Conservation (phyloP, 495 filamentous ascomycete species). For the Rostrohypoxylon terebratum region DNA sequence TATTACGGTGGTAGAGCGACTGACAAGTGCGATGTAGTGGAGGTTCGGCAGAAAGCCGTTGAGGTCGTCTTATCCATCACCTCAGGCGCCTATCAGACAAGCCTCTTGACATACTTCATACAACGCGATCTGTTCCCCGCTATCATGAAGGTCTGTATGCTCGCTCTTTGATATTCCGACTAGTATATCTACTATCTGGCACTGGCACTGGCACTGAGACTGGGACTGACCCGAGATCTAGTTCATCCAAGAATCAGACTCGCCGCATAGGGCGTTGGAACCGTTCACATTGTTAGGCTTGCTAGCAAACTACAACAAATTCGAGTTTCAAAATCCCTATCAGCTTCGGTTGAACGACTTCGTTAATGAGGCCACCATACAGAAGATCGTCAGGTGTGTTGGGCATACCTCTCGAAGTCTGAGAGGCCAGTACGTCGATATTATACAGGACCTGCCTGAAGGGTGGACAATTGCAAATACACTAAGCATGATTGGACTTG, state of each 20-base stretch:
- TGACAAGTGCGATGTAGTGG: slow-evolving; percentile 60
- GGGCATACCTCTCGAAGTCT: slow-evolving; percentile 73
- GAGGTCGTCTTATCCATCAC: slow-evolving; percentile 83
- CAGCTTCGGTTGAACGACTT: slow-evolving; percentile 96
- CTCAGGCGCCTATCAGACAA: slow-evolving; percentile 94
- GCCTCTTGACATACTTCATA: slow-evolving; percentile 92
- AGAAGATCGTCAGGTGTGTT: slow-evolving; percentile 81
- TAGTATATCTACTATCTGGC: not conserved
- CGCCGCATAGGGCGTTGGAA: slow-evolving; percentile 69
- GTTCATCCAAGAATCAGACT: slow-evolving; percentile 87
- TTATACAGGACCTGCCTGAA: slow-evolving; percentile 92
- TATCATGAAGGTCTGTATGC: slow-evolving; percentile 82
- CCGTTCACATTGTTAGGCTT: slow-evolving; percentile 87
- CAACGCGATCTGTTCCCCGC: slow-evolving; percentile 94
- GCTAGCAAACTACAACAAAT: slow-evolving; percentile 99
- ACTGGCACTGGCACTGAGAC: no score
- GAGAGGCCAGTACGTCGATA: slow-evolving; percentile 82
- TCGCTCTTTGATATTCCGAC: not conserved
- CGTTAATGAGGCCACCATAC: slow-evolving; percentile 89
- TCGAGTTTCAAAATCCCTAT: slow-evolving; percentile 98
- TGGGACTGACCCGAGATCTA: slow-evolving; percentile 51
- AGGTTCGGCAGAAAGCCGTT: slow-evolving; percentile 81
- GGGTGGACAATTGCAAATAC: slow-evolving; percentile 87
- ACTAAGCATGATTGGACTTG: slow-evolving; percentile 85
- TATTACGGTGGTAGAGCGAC: not conserved